These are phyloP conservation scores for Stentor coeruleus DNA, from an alignment of 73 alveolate genomes.

Conservation along the genomic window DNA sequence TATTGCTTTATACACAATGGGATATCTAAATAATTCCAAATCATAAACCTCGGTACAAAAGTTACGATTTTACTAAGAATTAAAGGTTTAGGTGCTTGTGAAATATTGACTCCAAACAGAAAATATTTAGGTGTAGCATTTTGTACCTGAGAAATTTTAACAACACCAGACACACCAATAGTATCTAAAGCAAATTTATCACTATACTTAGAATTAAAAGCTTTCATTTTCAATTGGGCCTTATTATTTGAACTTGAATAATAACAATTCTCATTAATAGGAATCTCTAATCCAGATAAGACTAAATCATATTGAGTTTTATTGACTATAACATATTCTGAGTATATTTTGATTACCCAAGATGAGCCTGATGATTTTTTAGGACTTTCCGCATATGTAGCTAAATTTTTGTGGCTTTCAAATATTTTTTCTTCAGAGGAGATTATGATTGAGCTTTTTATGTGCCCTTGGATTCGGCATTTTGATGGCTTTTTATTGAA, in stretches of 20 bases:
- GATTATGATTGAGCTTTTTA: not conserved
- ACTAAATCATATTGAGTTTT: not conserved
- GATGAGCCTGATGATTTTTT: not conserved
- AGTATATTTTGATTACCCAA: not conserved
- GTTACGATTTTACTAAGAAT: not conserved
- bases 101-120: not conserved
- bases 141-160: not conserved
- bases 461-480: not conserved
- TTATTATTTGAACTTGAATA: not conserved
- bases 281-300: not conserved
- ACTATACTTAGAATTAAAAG: not conserved
- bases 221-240: not conserved
- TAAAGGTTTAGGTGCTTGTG: conserved; percentile 7
- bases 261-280: not conserved
- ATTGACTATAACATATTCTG: not conserved
- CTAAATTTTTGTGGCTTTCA: not conserved
- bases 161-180: not conserved
- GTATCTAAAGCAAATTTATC: not conserved
- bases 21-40: not conserved
- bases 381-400: not conserved
- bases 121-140: not conserved
- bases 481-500: not conserved
- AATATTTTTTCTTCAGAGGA: not conserved
- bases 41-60: not conserved
- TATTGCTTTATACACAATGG: not conserved